A percentile compares a stretch with the other conserved stretches of the same genome.
phyloP scores from a whole-genome alignment of 768 basidiomycete genomes.

The Boletellus sp. region DNA sequence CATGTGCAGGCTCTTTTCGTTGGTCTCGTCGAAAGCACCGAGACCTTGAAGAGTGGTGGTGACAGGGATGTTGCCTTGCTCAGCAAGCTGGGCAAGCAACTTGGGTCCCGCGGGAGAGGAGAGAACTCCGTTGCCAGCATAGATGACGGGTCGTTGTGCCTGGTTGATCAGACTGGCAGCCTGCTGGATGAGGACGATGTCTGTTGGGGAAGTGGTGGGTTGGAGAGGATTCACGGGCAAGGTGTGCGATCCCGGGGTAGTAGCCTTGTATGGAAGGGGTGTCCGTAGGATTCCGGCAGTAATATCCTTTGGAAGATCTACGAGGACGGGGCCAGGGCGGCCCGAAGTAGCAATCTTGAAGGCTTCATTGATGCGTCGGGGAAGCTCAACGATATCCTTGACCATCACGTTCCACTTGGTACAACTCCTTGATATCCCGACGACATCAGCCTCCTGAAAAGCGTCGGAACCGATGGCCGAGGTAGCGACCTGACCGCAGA shows the following conservation, averaged over 20 bases:
- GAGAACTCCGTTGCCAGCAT: conserved; percentile 89
- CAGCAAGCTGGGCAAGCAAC: conserved; percentile 72
- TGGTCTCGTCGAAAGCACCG: conserved; percentile 90
- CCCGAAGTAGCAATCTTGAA: conserved; percentile 99
- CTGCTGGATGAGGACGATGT: conserved; percentile 64
- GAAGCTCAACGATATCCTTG: conserved; percentile 92
- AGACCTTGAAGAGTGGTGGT: conserved; percentile 96
- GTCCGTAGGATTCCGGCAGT: conserved; percentile 88
- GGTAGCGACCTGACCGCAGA: conserved; percentile 97
- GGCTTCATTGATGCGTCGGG: conserved; percentile 94
- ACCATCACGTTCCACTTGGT: conserved; percentile 99
- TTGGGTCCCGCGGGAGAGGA: conserved; percentile 77
- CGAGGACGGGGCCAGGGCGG: conserved; percentile 94
- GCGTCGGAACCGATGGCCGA: conserved; percentile 98
- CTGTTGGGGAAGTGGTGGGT: conserved; percentile 52
- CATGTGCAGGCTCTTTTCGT: conserved; percentile 89
- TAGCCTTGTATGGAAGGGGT: conserved; percentile 80
- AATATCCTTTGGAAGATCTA: conserved; percentile 98
- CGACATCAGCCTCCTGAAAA: conserved; percentile 97
- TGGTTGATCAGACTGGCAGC: conserved; percentile 91
- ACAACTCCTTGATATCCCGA: conserved; percentile 95
- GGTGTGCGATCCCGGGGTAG: conserved; percentile 77
- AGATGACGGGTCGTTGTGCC: conserved; percentile 87
- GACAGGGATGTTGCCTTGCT: conserved; percentile 91
- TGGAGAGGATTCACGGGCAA: conserved; percentile 74